Conservation (phyloP, 2,329 filamentous ascomycete species). For the Venturiaceae sp. region DNA sequence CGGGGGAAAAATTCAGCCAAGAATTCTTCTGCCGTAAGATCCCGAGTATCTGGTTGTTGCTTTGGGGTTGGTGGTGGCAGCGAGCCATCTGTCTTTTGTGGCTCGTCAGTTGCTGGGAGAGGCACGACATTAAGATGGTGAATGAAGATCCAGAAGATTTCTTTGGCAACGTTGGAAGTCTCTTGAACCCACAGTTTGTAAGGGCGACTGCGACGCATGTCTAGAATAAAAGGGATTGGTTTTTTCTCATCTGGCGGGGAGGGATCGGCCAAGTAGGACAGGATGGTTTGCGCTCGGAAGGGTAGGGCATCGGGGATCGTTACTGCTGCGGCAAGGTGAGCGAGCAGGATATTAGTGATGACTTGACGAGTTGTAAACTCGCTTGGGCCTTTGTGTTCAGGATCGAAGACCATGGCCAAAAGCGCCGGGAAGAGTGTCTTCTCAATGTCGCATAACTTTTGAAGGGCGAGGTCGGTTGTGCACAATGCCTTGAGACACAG, state of each 20-base stretch:
- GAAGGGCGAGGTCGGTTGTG: conserved; percentile 78
- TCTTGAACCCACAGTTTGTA: conserved; percentile 95
- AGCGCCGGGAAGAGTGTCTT: conserved; percentile 75
- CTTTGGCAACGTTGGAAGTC: conserved; percentile 84
- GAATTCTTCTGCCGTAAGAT: conserved; percentile 32
- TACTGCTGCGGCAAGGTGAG: conserved; percentile 61
- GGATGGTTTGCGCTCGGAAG: conserved; percentile 60
- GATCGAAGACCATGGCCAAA: conserved; percentile 83
- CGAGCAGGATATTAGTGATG: conserved; percentile 76
- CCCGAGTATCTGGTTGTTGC: conserved; percentile 17
- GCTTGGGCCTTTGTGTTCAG: conserved; percentile 95
- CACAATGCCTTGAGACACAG: conserved; percentile 90
- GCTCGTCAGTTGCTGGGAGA: background rate
- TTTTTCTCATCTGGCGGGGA: conserved; percentile 64
- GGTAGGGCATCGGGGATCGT: conserved; percentile 44
- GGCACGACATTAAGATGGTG: conserved; percentile 86
- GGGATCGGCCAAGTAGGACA: conserved; percentile 73
- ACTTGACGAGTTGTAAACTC: conserved; percentile 92
- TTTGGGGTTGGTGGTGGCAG: conserved; percentile 3
- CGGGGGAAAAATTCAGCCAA: conserved; percentile 68
- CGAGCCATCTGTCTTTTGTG: conserved; percentile 10
- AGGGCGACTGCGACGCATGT: conserved; percentile 78
- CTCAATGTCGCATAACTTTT: conserved; percentile 73
- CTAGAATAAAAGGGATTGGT: conserved; percentile 75
- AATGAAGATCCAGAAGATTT: conserved; percentile 98